phyloP scores from a whole-genome alignment of 106 monocot species.

The Ottelia alismoides region DNA sequence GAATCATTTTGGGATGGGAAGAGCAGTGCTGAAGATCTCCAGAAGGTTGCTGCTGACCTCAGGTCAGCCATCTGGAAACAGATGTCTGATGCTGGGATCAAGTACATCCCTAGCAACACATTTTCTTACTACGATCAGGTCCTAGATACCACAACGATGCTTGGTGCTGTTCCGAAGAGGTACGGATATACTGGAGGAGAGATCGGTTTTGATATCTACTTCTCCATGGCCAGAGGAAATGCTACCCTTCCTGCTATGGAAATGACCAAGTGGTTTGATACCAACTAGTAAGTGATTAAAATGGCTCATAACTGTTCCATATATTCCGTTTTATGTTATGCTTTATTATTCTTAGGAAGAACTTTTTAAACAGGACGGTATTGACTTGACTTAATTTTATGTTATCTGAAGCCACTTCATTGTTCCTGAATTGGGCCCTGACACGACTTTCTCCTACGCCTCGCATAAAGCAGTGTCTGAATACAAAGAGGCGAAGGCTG shows the following conservation, averaged over 20 bases:
- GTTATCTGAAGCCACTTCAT: constrained; percentile 75
- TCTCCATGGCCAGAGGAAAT: constrained; percentile 97
- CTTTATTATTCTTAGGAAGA: too few species aligned
- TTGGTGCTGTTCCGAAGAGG: constrained; percentile 88
- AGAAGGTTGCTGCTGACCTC: constrained; percentile 74
- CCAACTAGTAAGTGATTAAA: constrained; percentile 81
- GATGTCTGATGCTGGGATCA: constrained; percentile 67
- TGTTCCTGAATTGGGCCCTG: constrained; percentile 87
- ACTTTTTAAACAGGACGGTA: too few species aligned
- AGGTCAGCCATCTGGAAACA: constrained; percentile 83
- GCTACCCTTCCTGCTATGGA: constrained; percentile 97
- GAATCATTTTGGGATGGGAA: constrained; percentile 94
- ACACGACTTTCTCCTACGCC: constrained; percentile 77
- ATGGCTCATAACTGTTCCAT: background rate
- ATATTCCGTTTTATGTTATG: too few species aligned
- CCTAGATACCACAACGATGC: constrained; percentile 85
- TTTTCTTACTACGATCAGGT: constrained; percentile 88
- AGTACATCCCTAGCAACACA: constrained; percentile 80
- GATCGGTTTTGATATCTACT: constrained; percentile 80
- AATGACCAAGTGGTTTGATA: constrained; percentile 99
- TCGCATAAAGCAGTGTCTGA: constrained; percentile 92
- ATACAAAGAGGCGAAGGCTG: constrained; percentile 88
- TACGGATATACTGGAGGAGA: constrained; percentile 80
- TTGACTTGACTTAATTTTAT: too few species aligned
- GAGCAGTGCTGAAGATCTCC: constrained; percentile 60